Evolutionary conservation across 768 basidiomycete species (phyloP).

Genomic region (Leccinum fibrillosum): DNA sequence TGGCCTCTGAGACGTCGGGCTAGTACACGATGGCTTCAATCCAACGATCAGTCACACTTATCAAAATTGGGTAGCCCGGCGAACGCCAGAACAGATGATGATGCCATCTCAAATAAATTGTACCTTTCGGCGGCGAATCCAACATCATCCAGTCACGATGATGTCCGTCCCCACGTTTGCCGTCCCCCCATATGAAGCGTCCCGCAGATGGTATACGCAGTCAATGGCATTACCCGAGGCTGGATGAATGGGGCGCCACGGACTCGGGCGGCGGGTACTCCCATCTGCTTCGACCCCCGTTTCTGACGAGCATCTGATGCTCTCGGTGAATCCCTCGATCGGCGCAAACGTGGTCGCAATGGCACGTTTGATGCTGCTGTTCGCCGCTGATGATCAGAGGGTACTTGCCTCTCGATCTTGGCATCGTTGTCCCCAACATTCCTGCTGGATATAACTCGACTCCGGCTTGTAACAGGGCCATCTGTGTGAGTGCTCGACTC

Average conservation of each 20-base stretch:
- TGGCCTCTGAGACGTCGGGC: conserved; percentile 7
- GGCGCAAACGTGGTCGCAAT: conserved; percentile 43
- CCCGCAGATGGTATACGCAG: neutral
- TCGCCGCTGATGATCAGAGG: conserved; percentile 34
- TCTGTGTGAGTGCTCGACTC: conserved; percentile 36
- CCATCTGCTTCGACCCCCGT: conserved; percentile 38
- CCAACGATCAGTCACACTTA: conserved; percentile 5
- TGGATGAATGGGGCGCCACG: neutral
- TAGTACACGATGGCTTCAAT: neutral
- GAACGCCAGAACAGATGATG: conserved; percentile 44
- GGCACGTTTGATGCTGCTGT: conserved; percentile 49
- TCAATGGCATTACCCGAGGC: neutral
- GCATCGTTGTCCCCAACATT: conserved; percentile 51
- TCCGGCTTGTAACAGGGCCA: conserved; percentile 24
- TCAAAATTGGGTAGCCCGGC: conserved; percentile 24
- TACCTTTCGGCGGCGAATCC: too few relatives aligned
- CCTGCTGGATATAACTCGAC: conserved; percentile 40
- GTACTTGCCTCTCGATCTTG: conserved; percentile 19
- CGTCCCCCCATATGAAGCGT: too few relatives aligned
- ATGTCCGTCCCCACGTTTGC: too few relatives aligned
- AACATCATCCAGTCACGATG: too few relatives aligned
- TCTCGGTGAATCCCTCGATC: conserved; percentile 44
- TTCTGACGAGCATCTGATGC: conserved; percentile 50
- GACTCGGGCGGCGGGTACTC: neutral
- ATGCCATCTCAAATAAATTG: too few relatives aligned